Evolutionary conservation across 2,329 filamentous ascomycete genomes (phyloP), one percentile per base, ranked within the genome.

Genomic region (Leptoxyphium fumago): DNA sequence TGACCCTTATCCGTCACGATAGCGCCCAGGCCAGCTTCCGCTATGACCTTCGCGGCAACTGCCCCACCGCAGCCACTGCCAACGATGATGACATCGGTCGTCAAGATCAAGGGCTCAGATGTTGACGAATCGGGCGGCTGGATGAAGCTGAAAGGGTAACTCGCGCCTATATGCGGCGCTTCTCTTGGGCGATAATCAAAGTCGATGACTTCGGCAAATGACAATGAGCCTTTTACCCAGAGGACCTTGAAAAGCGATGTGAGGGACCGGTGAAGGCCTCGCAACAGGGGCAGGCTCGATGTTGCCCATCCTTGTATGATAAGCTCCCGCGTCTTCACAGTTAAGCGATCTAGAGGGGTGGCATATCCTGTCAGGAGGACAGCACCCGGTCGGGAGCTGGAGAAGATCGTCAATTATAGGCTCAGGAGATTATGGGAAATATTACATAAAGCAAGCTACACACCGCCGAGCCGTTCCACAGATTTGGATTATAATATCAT

Each of bases 41-140:
- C 77, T 1, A 94, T 66, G 42, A 84, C 81, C 61, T 88, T 88
- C 18, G 88, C 87, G 30, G 74, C 76, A 0, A 94, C 86, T 9
- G 73, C 84, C 36, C 84, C 87, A 49, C 88, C 88, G 53, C 84
- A 93, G 26, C 88, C 88, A 32, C 84, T 91, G 2, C 88, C 88
- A 15, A 95, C 73, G 46, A 95, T 78, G 36, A 94, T 77, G 1
- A 94, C 77, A 60, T 95, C 89, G 0, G 83, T 81, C 43, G 86
- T 77, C 34, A 93, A 65, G 2, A 71, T 70, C 49, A 79, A 76
- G 0, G 75, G 67, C 4, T 68, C 57, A 17, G 47, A 30, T 10
- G 42, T 36, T 1, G 43, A 17, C 5, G 52, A 32, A 1, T 69
- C 67, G 0, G 74, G 66, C 1, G 74, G 72, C 55, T 83, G 77